A percentile compares a stretch with the other conserved stretches of the same genome.
Conservation (phyloP, 2,329 filamentous ascomycete genomes). For the Pezicula rhizophila region DNA sequence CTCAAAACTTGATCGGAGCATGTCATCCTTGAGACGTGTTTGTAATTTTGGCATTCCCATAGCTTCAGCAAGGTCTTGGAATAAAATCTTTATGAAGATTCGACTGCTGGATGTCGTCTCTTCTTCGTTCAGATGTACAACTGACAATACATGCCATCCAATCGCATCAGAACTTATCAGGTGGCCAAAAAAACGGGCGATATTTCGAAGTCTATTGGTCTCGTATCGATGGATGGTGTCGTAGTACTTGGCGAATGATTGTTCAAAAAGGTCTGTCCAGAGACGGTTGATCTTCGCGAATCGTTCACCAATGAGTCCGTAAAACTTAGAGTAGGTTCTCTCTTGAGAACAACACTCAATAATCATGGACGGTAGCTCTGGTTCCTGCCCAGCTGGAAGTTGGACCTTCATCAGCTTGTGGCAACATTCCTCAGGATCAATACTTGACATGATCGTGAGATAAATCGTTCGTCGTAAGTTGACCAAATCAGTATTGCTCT, state of each 20-base stretch:
- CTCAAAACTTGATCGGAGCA: slow-evolving; percentile 69
- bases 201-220: slow-evolving; percentile 90
- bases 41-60: slow-evolving; percentile 78
- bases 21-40: slow-evolving; percentile 70
- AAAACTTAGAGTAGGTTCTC: slow-evolving; percentile 96
- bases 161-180: slow-evolving; percentile 83
- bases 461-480: slow-evolving; percentile 93
- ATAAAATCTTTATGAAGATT: slow-evolving; percentile 97
- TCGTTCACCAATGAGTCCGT: slow-evolving; percentile 86
- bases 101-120: slow-evolving; percentile 94
- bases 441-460: slow-evolving; percentile 93
- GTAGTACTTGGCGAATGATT: slow-evolving; percentile 88
- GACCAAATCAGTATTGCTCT: slow-evolving; percentile 92
- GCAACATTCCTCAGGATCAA: slow-evolving; percentile 92
- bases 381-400: slow-evolving; percentile 78
- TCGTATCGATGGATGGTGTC: slow-evolving; percentile 96
- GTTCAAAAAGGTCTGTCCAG: slow-evolving; percentile 90
- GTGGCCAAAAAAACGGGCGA: slow-evolving; percentile 91
- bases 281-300: slow-evolving; percentile 94
- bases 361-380: slow-evolving; percentile 91
- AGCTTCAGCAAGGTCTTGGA: slow-evolving; percentile 85
- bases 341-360: slow-evolving; percentile 96
- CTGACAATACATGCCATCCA: slow-evolving; percentile 82
- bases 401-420: slow-evolving; percentile 97
- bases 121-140: slow-evolving; percentile 88